Evolutionary conservation across 495 filamentous ascomycete genomes (phyloP).

Genomic region (Tirmania nivea): DNA sequence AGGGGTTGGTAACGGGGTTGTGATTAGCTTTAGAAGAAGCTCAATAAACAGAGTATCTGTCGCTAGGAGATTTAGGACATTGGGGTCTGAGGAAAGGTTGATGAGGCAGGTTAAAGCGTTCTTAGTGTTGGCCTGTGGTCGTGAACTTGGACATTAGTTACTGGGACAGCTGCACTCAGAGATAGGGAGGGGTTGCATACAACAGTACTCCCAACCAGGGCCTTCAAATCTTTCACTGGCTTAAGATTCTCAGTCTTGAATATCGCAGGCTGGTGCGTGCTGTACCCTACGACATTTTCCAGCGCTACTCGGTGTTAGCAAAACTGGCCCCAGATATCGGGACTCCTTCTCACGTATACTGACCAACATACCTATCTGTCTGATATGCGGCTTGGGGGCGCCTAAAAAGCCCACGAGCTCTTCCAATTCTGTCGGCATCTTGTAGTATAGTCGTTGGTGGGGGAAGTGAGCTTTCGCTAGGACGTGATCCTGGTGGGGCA

Average conservation of each 20-base stretch:
- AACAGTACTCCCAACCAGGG: slow-evolving; percentile 50
- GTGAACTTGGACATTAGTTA: no score
- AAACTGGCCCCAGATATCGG: no score
- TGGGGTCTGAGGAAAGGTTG: slow-evolving; percentile 28
- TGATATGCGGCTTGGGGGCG: slow-evolving; percentile 15
- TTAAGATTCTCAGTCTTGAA: slow-evolving; percentile 66
- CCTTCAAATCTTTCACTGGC: slow-evolving; percentile 70
- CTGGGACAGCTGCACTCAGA: no score
- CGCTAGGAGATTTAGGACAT: slow-evolving; percentile 27
- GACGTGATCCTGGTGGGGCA: no score
- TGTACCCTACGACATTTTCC: slow-evolving; percentile 73
- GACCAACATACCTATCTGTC: slow-evolving; percentile 12
- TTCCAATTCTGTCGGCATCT: slow-evolving; percentile 1
- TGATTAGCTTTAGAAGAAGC: slow-evolving; percentile 50
- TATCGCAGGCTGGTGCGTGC: slow-evolving; percentile 47
- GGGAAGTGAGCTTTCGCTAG: no score
- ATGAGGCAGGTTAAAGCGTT: slow-evolving; percentile 84
- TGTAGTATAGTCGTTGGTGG: no score
- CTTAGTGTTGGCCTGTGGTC: slow-evolving; percentile 54
- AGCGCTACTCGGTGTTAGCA: no score
- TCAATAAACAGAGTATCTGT: slow-evolving; percentile 51
- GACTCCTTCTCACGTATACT: no score
- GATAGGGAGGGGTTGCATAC: no score
- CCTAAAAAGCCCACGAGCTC: slow-evolving; percentile 17
- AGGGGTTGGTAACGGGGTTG: slow-evolving; percentile 46